Evolutionary conservation across 306 rosid species (phyloP), one percentile per base, ranked within the genome.

Genomic region (Sphenostylis stenocarpa): DNA sequence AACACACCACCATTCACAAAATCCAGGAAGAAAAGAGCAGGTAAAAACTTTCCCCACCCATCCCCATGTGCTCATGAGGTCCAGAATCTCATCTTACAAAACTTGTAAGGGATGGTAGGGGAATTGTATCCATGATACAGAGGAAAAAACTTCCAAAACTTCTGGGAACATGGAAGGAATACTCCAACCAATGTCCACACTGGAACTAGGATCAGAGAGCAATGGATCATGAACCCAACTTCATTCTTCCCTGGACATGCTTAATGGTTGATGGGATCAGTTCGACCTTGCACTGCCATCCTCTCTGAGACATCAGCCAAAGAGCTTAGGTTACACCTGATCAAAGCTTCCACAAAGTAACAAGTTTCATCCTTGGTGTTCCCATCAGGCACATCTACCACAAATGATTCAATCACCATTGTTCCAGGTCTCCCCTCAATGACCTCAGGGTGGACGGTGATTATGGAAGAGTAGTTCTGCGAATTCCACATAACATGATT

Each of bases 241-340:
- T 85, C 78, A 60, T 60, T 56, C 73, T 75, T 80, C 80, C 82
- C 79, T 58, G 26, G 31, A 70, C 73, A 78, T 72, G 61, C 76
- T 52, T 86, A 91, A 17, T 72, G 84, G 66, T 84, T 82, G 83
- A 92, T 84, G 16, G 90, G 91, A 75, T 87, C 96, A 0, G 89
- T 87, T 73, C 83, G 84, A 66, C 89, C 97, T 85, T 82, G 96
- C 84, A 90, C 94, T 0, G 99, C 99, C 97, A 92, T 92, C 81
- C 99, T 85, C 89, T 96, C 98, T 0, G 99, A 96, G 82, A 96
- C 98, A 75, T 91, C 96, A n/a, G 97, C 94, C 85, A 96, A 86
- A 15, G 99, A 89, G 80, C 91, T 96, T 33, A 96, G 90, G 83
- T 96, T 96, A 90, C 99, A 96, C 85, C 94, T 81, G 77, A 96